Evolutionary conservation across 306 rosid species (phyloP).

Genomic region (Citrullus mucosospermus): DNA sequence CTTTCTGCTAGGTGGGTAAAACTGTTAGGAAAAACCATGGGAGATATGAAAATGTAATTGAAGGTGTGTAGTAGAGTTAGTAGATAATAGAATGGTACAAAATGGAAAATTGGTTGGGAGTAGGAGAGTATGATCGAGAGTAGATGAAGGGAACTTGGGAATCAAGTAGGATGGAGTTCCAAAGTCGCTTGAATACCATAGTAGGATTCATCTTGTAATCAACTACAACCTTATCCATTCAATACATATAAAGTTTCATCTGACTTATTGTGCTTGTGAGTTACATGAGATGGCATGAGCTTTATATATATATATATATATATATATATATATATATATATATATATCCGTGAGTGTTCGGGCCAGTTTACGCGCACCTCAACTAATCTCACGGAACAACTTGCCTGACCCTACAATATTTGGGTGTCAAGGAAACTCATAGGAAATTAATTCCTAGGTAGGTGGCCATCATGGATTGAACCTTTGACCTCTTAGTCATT

Average conservation of each 20-base stretch:
- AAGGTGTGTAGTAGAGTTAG: neutral
- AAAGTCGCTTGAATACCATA: neutral
- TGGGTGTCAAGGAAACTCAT: too few relatives aligned
- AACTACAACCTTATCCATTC: neutral
- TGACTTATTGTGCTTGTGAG: neutral
- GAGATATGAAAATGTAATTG: neutral
- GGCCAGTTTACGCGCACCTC: too few relatives aligned
- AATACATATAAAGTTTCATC: neutral
- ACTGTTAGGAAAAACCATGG: neutral
- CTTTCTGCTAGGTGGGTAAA: neutral
- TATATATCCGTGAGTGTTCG: too few relatives aligned
- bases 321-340: too few relatives aligned
- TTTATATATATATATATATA: too few relatives aligned
- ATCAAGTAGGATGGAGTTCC: neutral
- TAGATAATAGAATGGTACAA: neutral
- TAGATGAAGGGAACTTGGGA: neutral
- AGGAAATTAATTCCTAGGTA: too few relatives aligned
- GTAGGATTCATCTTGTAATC: neutral
- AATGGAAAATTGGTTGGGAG: neutral
- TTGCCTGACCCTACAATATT: too few relatives aligned
- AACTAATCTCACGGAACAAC: too few relatives aligned
- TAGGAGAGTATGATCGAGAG: neutral
- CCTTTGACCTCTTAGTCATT: too few relatives aligned
- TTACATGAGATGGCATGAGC: neutral
- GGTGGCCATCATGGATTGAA: too few relatives aligned